phyloP scores from a whole-genome alignment of 768 basidiomycete genomes.

The Cubamyces lactineus region DNA sequence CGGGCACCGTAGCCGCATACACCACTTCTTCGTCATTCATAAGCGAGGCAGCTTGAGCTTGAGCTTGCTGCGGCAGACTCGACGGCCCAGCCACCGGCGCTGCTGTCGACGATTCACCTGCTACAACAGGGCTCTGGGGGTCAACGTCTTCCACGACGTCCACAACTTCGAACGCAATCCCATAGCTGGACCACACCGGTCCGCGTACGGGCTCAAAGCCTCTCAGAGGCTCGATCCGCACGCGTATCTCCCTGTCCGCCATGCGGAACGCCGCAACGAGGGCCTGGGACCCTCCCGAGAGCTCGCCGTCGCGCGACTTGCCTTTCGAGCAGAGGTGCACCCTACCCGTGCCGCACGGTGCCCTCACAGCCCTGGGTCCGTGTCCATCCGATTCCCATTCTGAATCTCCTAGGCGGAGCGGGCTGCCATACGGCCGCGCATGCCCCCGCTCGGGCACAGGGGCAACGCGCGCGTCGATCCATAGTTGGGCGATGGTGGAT shows the following conservation, averaged over 20 bases:
- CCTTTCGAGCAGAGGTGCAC: constrained; percentile 1
- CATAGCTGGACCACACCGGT: neutral
- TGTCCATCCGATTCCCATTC: no score
- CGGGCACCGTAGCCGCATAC: no score
- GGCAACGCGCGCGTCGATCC: constrained; percentile 6
- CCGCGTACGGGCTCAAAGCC: neutral
- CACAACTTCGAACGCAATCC: neutral
- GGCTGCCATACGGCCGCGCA: neutral
- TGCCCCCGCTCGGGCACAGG: neutral
- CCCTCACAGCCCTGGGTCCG: neutral
- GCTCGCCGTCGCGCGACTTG: neutral
- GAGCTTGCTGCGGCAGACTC: no score
- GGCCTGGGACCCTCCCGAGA: neutral
- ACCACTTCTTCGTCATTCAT: no score
- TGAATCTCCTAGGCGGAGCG: neutral
- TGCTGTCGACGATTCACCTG: no score
- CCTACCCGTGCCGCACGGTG: neutral
- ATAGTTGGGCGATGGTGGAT: neutral
- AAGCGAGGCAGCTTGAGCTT: no score
- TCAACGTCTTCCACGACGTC: neutral
- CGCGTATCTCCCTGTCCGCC: neutral
- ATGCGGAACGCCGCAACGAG: neutral
- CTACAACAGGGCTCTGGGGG: no score
- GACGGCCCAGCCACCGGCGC: no score
- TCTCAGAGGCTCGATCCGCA: neutral